These are phyloP conservation scores for Bonia amplexicaulis DNA, from an alignment of 176 grass and related monocot genomes.

Conservation along the genomic window DNA sequence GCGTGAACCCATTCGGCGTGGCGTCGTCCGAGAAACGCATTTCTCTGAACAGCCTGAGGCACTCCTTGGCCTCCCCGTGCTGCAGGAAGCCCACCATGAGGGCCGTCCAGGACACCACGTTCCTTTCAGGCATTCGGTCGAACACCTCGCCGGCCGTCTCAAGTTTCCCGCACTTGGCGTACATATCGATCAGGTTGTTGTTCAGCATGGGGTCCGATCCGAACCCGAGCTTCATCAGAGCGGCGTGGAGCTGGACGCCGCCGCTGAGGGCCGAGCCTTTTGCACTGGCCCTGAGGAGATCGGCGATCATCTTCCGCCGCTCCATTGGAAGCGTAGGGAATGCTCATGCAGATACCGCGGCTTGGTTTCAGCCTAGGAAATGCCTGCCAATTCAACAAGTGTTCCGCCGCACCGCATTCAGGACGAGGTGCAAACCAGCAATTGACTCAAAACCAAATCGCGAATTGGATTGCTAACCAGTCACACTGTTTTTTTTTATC, in stretches of 20 bases:
- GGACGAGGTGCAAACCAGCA: too few relatives aligned
- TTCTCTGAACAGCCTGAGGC: constrained; percentile 18
- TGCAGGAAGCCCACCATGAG: constrained; percentile 55
- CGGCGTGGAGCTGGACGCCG: constrained; percentile 40
- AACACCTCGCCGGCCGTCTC: constrained; percentile 23
- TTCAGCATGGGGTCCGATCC: constrained; percentile 36
- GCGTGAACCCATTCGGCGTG: constrained; percentile 44
- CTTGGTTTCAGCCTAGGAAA: too few relatives aligned
- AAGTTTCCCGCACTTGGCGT: constrained; percentile 42
- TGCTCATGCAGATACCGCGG: not conserved
- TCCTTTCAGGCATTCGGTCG: constrained; percentile 35
- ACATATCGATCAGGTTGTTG: constrained; percentile 48
- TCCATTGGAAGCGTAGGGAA: not conserved
- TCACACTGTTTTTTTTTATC: too few relatives aligned
- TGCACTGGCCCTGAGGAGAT: constrained; percentile 41
- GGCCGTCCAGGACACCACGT: constrained; percentile 53
- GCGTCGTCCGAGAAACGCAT: constrained; percentile 10
- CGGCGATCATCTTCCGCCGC: constrained; percentile 37
- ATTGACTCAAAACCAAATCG: too few relatives aligned
- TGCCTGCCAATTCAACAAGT: too few relatives aligned
- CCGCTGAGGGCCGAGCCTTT: not conserved
- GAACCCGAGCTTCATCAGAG: constrained; percentile 32
- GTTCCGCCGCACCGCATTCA: too few relatives aligned
- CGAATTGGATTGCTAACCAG: too few relatives aligned
- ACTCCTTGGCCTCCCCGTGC: constrained; percentile 13